Base-by-base conservation (phyloP, 208 protist species). In the Phytomonas francai region DNA sequence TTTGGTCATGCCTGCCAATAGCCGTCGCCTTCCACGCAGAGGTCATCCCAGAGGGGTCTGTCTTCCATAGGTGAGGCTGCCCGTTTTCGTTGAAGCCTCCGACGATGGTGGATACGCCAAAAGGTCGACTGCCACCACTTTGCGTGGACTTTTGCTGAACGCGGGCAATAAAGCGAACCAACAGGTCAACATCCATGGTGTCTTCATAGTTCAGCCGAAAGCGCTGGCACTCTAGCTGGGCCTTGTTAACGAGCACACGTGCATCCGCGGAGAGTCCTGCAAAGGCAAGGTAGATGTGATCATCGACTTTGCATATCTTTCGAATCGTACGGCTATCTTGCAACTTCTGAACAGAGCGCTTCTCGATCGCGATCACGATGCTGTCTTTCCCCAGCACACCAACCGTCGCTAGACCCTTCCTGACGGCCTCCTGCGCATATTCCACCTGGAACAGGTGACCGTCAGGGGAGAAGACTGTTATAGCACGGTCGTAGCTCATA, bases 391-490 rank as follows among this genome's bases (percentile, higher is more conserved):
- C 94, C 36, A 83, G 78, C 56, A 97, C 89, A 51, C 91, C 94
- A 4, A 97, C 88, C 22, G 89, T 88, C 29, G 84, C 82, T 56
- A 93, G 79, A 42, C 93, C 99, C 79, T 99, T 99, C 71, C 98
- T 94, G 9, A 99, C 99, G 28, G 99, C 99, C 79, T 99, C 98
- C 70, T 99, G 85, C 30, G 99, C 99, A 79, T 99, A 99, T 83
- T 99, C 98, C 14, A 99, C 99, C 87, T 99, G 99, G 78, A 99
- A 99, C 12, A 99, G 87, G 72, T 99, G 98, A 28, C 99, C 99
- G 93, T 99, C 98, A n/a, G 99, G 99, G 32, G 97, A 99, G 81
- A 99, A 99, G 54, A 99, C 98, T 63, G 98, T 99, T 68, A 99
- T 98, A 30, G 99, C 98, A 67, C 99, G 92, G 83, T 99, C 98